These are phyloP conservation scores for Saitozyma sp. DNA, from an alignment of 768 basidiomycete species.

Conservation along the genomic window DNA sequence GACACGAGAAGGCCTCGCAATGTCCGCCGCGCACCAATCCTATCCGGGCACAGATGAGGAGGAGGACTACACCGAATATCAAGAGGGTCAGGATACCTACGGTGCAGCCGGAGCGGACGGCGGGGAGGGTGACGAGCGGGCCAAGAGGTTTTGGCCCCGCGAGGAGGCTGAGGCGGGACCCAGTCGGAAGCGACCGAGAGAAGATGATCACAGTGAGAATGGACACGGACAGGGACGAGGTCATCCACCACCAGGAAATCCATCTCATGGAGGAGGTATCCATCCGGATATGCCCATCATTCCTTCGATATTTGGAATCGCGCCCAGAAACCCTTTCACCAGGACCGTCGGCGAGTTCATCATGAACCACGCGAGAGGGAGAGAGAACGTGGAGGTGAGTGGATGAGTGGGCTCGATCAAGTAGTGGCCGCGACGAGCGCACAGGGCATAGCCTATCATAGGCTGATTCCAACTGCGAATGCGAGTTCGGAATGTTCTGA, in stretches of 20 bases:
- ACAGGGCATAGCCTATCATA: too few species aligned
- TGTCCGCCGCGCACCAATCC: constrained; percentile 8
- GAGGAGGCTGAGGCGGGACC: constrained; percentile 13
- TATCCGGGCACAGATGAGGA: constrained; percentile 7
- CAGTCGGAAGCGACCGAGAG: constrained; percentile 31
- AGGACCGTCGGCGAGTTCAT: constrained; percentile 45
- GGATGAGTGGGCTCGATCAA: background rate
- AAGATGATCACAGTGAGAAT: constrained; percentile 10
- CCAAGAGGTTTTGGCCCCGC: background rate
- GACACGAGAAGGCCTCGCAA: constrained; percentile 6
- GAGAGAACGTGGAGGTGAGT: constrained; percentile 45
- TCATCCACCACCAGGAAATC: background rate
- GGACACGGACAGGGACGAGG: constrained; percentile 4
- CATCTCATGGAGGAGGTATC: background rate
- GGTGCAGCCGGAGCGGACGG: constrained; percentile 4
- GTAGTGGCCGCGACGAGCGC: background rate
- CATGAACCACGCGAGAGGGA: constrained; percentile 30
- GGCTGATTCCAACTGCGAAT: background rate
- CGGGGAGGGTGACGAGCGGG: constrained; percentile 16
- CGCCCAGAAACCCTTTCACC: constrained; percentile 45
- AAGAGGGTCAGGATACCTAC: constrained; percentile 2
- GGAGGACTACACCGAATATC: constrained; percentile 11
- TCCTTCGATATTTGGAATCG: constrained; percentile 46
- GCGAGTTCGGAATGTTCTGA: background rate
- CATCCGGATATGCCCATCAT: constrained; percentile 14